phyloP scores from a whole-genome alignment of 768 basidiomycete species.

The Leccinum aurantiacum region DNA sequence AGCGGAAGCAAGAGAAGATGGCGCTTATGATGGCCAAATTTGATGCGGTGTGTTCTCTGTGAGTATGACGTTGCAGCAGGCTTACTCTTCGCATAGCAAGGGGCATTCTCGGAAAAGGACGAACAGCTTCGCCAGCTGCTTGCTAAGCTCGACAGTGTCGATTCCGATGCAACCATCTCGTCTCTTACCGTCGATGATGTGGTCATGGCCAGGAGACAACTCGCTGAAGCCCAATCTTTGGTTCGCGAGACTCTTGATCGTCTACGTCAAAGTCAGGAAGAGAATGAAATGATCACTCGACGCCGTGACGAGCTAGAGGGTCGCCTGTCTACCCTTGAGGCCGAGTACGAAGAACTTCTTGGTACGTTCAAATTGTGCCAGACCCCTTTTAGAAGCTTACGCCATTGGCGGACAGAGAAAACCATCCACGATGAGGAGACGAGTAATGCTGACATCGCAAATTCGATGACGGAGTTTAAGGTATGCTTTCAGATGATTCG shows the following conservation, averaged over 20 bases:
- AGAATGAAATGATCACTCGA: constrained; percentile 80
- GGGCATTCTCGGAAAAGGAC: constrained; percentile 94
- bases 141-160: constrained; percentile 80
- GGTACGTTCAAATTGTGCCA: constrained; percentile 50
- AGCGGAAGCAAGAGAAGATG: constrained; percentile 99
- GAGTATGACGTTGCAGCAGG: background rate
- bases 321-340: constrained; percentile 75
- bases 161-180: constrained; percentile 53
- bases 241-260: constrained; percentile 89
- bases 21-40: constrained; percentile 99
- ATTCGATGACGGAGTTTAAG: constrained; percentile 91
- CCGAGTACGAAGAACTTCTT: constrained; percentile 95
- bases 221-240: constrained; percentile 84
- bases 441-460: constrained; percentile 76
- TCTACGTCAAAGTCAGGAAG: constrained; percentile 86
- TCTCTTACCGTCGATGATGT: constrained; percentile 75
- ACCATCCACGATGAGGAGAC: constrained; percentile 88
- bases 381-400: constrained; percentile 3
- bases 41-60: constrained; percentile 66
- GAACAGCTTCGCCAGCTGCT: constrained; percentile 86
- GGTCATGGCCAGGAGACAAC: constrained; percentile 78
- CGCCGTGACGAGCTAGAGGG: constrained; percentile 87
- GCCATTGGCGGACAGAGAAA: constrained; percentile 61
- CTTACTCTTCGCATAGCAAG: constrained; percentile 54
- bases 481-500: constrained; percentile 35